Conservation (phyloP, 768 basidiomycete species). For the Pleurotus djamor region DNA sequence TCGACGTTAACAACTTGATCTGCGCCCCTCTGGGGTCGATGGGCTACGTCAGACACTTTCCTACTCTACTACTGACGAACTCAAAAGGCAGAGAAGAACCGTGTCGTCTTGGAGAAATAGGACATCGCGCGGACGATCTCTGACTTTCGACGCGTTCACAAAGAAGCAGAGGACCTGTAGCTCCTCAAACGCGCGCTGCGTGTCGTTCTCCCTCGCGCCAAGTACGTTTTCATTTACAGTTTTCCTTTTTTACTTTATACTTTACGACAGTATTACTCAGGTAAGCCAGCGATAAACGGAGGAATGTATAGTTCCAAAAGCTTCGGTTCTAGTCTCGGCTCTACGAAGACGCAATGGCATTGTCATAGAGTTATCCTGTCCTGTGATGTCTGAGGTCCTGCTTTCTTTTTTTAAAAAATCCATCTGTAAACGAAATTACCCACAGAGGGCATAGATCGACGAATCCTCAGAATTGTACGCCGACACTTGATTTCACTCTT, state of each 20-base stretch:
- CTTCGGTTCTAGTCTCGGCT: conserved; percentile 56
- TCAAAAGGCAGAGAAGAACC: conserved; percentile 66
- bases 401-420: background rate
- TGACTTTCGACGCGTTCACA: conserved; percentile 68
- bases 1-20: conserved; percentile 71
- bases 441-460: conserved; percentile 6
- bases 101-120: conserved; percentile 58
- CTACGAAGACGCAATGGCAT: conserved; percentile 57
- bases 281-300: conserved; percentile 61
- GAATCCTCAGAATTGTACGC: conserved; percentile 12
- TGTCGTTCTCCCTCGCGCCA: conserved; percentile 63
- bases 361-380: conserved; percentile 12
- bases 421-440: background rate
- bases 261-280: conserved; percentile 28
- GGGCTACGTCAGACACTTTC: conserved; percentile 70
- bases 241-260: background rate
- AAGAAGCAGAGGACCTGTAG: conserved; percentile 80
- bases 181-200: conserved; percentile 50
- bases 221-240: conserved; percentile 37
- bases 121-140: conserved; percentile 69
- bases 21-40: conserved; percentile 72
- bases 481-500: conserved; percentile 5
- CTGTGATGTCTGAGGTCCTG: conserved; percentile 6
- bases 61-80: conserved; percentile 50
- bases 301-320: conserved; percentile 56